Evolutionary conservation across 306 rosid species (phyloP), one percentile per base, ranked within the genome.

Genomic region (Pachyrhizus erosus): DNA sequence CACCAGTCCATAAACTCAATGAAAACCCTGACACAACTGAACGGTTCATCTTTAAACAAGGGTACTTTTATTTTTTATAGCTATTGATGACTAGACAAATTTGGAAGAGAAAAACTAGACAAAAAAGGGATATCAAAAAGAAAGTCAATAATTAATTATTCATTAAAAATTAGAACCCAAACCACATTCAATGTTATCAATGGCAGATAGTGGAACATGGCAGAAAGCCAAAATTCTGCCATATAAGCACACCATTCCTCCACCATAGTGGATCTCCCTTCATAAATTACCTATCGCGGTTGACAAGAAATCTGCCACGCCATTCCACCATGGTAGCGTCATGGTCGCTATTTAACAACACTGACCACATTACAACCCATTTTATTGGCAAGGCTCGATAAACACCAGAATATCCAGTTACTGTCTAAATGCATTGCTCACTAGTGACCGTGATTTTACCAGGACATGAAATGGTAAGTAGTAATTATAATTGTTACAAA

Each of bases 351-450:
- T n/a, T n/a, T n/a, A n/a, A n/a, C n/a, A n/a, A n/a, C n/a, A n/a
- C n/a, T n/a, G n/a, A n/a, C n/a, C n/a, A n/a, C n/a, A n/a, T 27
- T 37, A 76, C 42, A 83, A 61, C 48, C 74, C 80, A 29, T 51
- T 49, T 51, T 34, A 65, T 21, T 20, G 77, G 64, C 29, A 57
- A 57, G 64, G 31, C 31, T 57, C 61, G 5, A 54, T 20, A 20
- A 55, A 21, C 64, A 9, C 55, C 51, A 11, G 18, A n/a, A 31
- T 15, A 57, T 18, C 33, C 67, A 17, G 45, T 14, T 40, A 71
- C 45, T 34, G 14, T 14, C 48, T 70, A 40, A 72, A 67, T 58
- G 33, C n/a, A 61, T 15, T n/a, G 23, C 37, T 61, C 31, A 43
- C 76, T 14, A 11, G 2, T 39, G 71, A 70, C 58, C 39, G 1